Conservation (phyloP, 108 stramenopile species). For the Stephanodiscus triporus region DNA sequence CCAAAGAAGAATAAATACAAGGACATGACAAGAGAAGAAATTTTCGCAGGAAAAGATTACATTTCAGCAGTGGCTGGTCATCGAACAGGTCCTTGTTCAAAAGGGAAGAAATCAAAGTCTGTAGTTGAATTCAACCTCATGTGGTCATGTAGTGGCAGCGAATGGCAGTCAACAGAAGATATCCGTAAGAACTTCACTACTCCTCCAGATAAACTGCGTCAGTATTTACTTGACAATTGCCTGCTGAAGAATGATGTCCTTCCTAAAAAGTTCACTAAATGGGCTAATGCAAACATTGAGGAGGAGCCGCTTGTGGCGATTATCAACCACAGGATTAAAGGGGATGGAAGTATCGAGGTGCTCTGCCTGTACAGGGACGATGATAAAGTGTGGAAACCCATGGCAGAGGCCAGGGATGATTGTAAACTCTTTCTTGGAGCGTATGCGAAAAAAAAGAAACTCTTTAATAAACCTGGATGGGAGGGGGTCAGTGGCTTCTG, state of each 20-base stretch:
- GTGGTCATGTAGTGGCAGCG: background rate
- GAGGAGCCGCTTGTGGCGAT: background rate
- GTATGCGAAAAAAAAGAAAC: conserved; percentile 12
- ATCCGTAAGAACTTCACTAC: background rate
- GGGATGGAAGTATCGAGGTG: conserved; percentile 9
- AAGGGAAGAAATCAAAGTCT: background rate
- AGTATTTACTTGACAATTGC: conserved; percentile 4
- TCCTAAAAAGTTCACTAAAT: conserved; percentile 9
- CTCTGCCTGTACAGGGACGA: conserved; percentile 12
- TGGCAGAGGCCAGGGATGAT: background rate
- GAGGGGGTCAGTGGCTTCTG: conserved; percentile 3
- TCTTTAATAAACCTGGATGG: conserved; percentile 9
- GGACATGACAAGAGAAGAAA: conserved; percentile 4
- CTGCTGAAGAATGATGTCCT: conserved; percentile 1
- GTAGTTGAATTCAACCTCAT: background rate
- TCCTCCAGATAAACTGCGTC: background rate
- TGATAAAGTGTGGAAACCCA: background rate
- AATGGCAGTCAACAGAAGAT: background rate
- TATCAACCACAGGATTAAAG: conserved; percentile 1
- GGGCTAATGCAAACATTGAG: background rate
- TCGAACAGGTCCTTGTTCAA: background rate
- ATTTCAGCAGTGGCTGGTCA: conserved; percentile 10
- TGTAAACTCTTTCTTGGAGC: conserved; percentile 12
- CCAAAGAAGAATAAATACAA: background rate
- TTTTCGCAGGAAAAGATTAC: conserved; percentile 3